Base-by-base conservation (phyloP, 163 green algal species). In the Scenedesmus sp. region DNA sequence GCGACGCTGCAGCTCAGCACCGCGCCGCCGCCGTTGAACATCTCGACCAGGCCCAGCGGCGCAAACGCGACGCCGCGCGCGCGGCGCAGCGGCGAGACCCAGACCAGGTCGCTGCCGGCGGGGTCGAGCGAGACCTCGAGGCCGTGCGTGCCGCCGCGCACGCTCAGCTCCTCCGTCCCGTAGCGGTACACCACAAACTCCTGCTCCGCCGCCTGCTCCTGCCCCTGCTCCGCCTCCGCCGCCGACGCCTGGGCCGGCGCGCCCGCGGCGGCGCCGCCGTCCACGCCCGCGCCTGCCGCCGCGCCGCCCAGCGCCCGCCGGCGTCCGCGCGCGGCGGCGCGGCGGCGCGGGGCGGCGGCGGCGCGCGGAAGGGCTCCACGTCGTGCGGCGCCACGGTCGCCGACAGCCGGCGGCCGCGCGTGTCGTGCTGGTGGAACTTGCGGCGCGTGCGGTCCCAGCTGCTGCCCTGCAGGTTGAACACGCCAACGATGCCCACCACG, bases 401-500 rank as follows among this genome's bases (percentile, higher is more conserved):
- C 20, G 67, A 60, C 2, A 96, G 84, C 1, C 72, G 42, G 1
- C 67, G 42, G 13, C 84, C 88, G 0, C 69, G 56, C 7, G 48
- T 53, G 77, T 91, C 80, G 58, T 97, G 92, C 33, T 88, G 84
- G 47, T 87, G 56, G 79, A 97, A 98, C 75, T 92, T 90, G 50
- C 94, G 89, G 50, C 82, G 80, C 6, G n/a, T 70, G 54, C 95
- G 87, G 77, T 94, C 88, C 93, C 94, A 98, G 47, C 81, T 88
- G 4, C 88, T 82, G 28, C 95, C 96, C 87, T 99, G 96, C 31
- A 97, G 69, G 85, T 98, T 95, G 86, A 98, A 97, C 4, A 92
- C 87, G 1, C 86, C 95, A 62, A 99, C 90, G 39, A 98, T 77
- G 34, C 90, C 93, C 11, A 67, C 89, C 26, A 82, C 84, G 2